These are phyloP conservation scores for Penicillium nucicola DNA, from an alignment of 495 filamentous ascomycete genomes.

Conservation along the genomic window DNA sequence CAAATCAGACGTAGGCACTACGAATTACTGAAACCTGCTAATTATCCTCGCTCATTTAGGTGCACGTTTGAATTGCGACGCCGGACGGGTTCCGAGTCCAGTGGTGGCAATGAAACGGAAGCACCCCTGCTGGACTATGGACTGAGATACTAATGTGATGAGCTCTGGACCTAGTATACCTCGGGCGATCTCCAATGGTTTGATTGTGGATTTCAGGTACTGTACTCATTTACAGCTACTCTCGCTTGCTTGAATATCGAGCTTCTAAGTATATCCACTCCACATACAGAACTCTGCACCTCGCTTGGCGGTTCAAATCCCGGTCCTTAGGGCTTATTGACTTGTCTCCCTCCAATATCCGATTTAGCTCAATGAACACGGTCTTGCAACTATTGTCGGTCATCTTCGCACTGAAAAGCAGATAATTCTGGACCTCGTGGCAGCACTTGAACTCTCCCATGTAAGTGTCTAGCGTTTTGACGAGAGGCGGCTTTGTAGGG, in stretches of 20 bases:
- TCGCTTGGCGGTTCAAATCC: not conserved
- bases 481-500: not conserved
- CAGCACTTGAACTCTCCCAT: not conserved
- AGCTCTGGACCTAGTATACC: not conserved
- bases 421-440: not conserved
- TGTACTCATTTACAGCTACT: not conserved
- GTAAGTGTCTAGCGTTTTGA: not conserved
- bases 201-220: not conserved
- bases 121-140: too few species aligned
- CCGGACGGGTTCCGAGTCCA: too few species aligned
- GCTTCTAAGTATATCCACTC: not conserved
- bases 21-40: too few species aligned
- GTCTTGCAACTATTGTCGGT: not conserved
- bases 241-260: not conserved
- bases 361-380: not conserved
- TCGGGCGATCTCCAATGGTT: not conserved
- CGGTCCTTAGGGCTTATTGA: not conserved
- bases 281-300: not conserved
- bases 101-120: too few species aligned
- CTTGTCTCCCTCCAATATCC: not conserved
- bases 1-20: too few species aligned
- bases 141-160: too few species aligned
- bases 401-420: not conserved
- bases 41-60: too few species aligned
- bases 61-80: too few species aligned